Conservation (phyloP, 345 rosid genomes). For the Pugionium cornutum region DNA sequence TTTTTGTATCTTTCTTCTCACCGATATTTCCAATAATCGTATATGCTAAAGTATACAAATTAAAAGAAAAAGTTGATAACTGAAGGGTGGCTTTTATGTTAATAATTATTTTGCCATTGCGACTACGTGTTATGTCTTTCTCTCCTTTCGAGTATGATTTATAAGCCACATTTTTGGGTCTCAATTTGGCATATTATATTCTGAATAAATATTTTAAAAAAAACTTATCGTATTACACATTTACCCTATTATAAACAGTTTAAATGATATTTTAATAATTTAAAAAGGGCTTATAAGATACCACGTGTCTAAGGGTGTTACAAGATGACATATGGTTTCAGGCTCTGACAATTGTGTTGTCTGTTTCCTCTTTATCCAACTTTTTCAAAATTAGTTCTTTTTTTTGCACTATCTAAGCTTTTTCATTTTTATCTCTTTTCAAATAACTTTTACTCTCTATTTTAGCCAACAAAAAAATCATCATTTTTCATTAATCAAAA, state of each 20-base stretch:
- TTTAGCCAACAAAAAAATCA: constrained; percentile 8
- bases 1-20: not conserved
- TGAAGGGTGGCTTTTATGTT: constrained; percentile 36
- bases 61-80: constrained; percentile 30
- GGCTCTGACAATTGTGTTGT: constrained; percentile 22
- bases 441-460: constrained; percentile 5
- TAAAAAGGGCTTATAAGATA: not conserved
- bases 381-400: constrained; percentile 27
- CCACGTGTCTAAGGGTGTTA: constrained; percentile 23
- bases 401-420: constrained; percentile 30
- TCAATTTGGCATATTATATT: too few relatives aligned
- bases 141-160: constrained; percentile 29
- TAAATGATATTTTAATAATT: not conserved
- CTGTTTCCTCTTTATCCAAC: constrained; percentile 40
- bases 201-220: too few relatives aligned
- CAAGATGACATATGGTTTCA: not conserved
- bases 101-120: constrained; percentile 31
- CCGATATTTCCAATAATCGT: constrained; percentile 24
- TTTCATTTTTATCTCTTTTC: constrained; percentile 13
- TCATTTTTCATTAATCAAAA: constrained; percentile 16
- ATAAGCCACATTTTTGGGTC: constrained; percentile 32
- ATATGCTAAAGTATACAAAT: constrained; percentile 20
- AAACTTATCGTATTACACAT: constrained; percentile 27
- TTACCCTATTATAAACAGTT: constrained; percentile 1
- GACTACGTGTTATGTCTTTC: constrained; percentile 38